Evolutionary conservation across 1,284 basidiomycete genomes (phyloP).

Genomic region (Earliella scabrosa): DNA sequence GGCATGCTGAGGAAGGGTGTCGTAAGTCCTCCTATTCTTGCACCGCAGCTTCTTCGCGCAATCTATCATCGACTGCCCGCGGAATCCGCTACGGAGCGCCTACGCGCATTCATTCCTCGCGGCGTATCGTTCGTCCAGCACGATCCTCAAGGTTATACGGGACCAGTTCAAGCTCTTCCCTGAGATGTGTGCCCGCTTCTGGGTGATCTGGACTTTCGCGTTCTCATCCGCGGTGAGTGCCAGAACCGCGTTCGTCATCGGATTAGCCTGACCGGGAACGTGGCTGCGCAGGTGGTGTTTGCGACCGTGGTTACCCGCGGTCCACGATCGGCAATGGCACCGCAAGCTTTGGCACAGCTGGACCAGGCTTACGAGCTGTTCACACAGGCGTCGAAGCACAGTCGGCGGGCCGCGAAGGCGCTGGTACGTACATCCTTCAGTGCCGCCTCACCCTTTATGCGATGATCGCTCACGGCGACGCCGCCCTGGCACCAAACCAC

Average conservation of each 20-base stretch:
- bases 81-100: conserved; percentile 41
- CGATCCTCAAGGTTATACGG: conserved; percentile 37
- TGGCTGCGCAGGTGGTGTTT: conserved; percentile 26
- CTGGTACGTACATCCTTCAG: conserved; percentile 30
- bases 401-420: conserved; percentile 35
- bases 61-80: conserved; percentile 43
- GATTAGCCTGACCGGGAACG: conserved; percentile 1
- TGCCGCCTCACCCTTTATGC: background rate
- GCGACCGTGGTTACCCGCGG: conserved; percentile 36
- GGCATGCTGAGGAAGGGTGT: background rate
- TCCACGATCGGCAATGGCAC: conserved; percentile 33
- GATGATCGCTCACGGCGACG: conserved; percentile 23
- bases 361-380: conserved; percentile 35
- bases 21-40: conserved; percentile 42
- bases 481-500: too few species aligned
- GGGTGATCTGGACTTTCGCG: conserved; percentile 43
- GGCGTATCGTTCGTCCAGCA: conserved; percentile 40
- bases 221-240: conserved; percentile 43
- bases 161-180: conserved; percentile 34
- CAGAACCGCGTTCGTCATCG: background rate
- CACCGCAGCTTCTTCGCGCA: conserved; percentile 46
- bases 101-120: conserved; percentile 46
- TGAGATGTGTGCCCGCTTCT: conserved; percentile 37
- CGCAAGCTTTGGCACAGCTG: conserved; percentile 31
- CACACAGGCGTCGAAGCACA: conserved; percentile 33